These are phyloP conservation scores for Rhynchospora breviuscula DNA, from an alignment of 176 grass and related monocot genomes.

Conservation along the genomic window DNA sequence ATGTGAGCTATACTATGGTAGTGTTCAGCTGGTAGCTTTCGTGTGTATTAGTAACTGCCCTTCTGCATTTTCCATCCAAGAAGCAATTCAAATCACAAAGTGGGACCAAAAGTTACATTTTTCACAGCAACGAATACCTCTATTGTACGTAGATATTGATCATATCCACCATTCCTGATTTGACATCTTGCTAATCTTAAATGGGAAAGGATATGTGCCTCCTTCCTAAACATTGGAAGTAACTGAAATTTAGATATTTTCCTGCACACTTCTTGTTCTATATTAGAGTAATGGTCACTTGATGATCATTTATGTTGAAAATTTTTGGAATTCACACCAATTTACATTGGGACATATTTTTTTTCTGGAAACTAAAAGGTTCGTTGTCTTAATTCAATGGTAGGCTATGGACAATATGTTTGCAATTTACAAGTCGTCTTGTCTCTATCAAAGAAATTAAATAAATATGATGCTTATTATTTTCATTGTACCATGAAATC, in stretches of 20 bases:
- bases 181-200: background rate
- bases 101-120: background rate
- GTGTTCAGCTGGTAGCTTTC: background rate
- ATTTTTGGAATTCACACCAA: background rate
- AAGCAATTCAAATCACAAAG: background rate
- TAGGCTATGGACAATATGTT: too few relatives aligned
- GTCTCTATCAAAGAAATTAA: too few relatives aligned
- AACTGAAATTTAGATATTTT: background rate
- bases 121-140: background rate
- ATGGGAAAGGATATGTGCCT: background rate
- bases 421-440: too few relatives aligned
- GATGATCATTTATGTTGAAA: background rate
- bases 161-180: background rate
- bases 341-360: background rate
- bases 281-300: background rate
- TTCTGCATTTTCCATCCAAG: background rate
- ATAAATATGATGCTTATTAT: too few relatives aligned
- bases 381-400: too few relatives aligned
- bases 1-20: background rate
- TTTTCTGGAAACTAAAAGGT: too few relatives aligned
- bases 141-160: background rate
- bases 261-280: background rate
- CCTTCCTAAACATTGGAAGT: background rate
- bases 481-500: too few relatives aligned
- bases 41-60: background rate